phyloP scores from a whole-genome alignment of 306 rosid species.

The Corylus americana region DNA sequence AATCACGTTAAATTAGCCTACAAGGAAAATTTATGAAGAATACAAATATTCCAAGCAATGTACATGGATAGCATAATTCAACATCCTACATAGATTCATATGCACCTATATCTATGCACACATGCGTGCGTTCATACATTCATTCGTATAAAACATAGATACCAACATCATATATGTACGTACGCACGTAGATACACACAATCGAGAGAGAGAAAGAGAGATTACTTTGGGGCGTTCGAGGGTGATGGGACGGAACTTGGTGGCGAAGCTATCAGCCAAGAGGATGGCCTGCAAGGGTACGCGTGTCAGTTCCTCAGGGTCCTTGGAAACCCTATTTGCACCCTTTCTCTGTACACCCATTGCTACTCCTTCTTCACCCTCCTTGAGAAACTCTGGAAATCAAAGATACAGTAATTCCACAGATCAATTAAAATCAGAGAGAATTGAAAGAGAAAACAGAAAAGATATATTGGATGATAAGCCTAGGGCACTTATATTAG shows the following conservation, averaged over 20 bases:
- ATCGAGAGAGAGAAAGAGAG: background rate
- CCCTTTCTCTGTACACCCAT: constrained; percentile 86
- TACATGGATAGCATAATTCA: background rate
- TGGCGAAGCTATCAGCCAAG: constrained; percentile 85
- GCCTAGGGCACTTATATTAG: no score
- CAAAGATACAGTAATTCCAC: no score
- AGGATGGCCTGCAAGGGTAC: constrained; percentile 87
- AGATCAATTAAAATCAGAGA: no score
- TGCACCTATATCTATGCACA: background rate
- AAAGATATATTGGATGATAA: no score
- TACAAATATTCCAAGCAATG: background rate
- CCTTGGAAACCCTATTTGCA: constrained; percentile 70
- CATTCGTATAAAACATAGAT: background rate
- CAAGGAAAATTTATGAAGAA: no score
- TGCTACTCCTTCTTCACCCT: background rate
- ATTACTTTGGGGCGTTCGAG: constrained; percentile 93
- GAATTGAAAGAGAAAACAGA: no score
- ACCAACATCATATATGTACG: background rate
- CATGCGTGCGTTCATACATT: background rate
- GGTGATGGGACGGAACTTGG: constrained; percentile 93
- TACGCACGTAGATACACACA: background rate
- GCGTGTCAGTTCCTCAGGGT: constrained; percentile 72
- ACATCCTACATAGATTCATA: background rate
- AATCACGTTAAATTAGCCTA: no score
- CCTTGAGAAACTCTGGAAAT: background rate